Percentiles rank a stretch among this genome's conserved stretches.
Conservation (phyloP, 2,329 filamentous ascomycete species). For the Fusarium drepaniforme region DNA sequence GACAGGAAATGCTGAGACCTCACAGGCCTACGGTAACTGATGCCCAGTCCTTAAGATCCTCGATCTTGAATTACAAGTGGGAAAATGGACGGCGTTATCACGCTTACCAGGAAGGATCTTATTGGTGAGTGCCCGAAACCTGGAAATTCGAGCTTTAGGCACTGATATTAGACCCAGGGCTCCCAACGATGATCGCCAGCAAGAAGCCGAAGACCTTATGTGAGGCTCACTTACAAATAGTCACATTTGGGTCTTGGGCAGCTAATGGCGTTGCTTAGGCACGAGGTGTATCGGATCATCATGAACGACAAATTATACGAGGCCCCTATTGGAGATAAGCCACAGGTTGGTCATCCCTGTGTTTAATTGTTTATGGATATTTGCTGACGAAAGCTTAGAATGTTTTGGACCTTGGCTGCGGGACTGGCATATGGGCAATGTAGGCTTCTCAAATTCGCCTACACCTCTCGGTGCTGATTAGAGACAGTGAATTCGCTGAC, state of each 20-base stretch:
- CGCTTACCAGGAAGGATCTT: slow-evolving; percentile 58
- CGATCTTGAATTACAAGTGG: slow-evolving; percentile 47
- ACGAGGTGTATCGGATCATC: slow-evolving; percentile 45
- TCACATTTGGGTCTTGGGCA: rapidly evolving
- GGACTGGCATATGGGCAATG: slow-evolving; percentile 51
- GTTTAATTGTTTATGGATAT: background rate
- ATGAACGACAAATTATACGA: slow-evolving; percentile 48
- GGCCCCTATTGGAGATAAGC: slow-evolving; percentile 47
- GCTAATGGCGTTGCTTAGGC: slow-evolving; percentile 13
- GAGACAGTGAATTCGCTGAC: slow-evolving; percentile 24
- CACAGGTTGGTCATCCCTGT: slow-evolving; percentile 25
- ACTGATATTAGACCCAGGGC: slow-evolving; percentile 20
- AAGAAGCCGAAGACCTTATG: slow-evolving; percentile 46
- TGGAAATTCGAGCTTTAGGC: rapidly evolving
- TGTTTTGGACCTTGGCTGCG: slow-evolving; percentile 50
- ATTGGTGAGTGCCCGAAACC: slow-evolving; percentile 32
- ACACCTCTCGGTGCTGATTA: background rate
- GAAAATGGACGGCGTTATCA: slow-evolving; percentile 64
- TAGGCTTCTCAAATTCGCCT: background rate
- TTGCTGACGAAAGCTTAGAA: background rate
- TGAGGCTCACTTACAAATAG: rapidly evolving
- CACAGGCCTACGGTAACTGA: slow-evolving; percentile 24
- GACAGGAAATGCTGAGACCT: rapidly evolving
- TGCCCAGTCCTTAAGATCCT: slow-evolving; percentile 33
- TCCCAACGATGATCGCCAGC: slow-evolving; percentile 45